These are phyloP conservation scores for Neurospora sp. DNA, from an alignment of 2,329 filamentous ascomycete species.

Conservation along the genomic window DNA sequence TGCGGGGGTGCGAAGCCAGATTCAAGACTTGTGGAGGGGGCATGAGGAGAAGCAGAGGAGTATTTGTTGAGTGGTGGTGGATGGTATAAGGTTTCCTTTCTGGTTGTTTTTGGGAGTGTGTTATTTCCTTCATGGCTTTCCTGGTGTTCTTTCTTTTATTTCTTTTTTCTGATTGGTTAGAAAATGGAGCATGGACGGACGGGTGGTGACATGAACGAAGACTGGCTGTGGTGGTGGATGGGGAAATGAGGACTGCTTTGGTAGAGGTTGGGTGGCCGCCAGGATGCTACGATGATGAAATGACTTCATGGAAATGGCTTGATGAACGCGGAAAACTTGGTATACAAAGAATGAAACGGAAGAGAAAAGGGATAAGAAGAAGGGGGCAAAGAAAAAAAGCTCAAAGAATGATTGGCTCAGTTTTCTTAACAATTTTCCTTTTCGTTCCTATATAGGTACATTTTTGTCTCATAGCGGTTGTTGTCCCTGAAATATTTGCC, in stretches of 20 bases:
- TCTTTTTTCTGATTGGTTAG: not conserved
- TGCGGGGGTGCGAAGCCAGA: conserved; percentile 51
- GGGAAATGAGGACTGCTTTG: not conserved
- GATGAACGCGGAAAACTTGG: not conserved
- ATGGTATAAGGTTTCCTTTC: not conserved
- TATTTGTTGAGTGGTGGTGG: conserved; percentile 19
- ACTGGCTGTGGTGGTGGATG: not conserved
- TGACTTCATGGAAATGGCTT: not conserved
- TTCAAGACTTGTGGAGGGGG: conserved; percentile 34
- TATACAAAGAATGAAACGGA: not conserved
- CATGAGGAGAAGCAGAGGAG: conserved; percentile 31
- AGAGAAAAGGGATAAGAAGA: not conserved
- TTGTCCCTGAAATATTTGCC: not conserved
- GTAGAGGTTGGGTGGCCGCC: not conserved
- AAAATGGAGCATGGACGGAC: not conserved
- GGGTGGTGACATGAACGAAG: not conserved
- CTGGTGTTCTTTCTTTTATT: not conserved
- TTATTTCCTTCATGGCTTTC: conserved; percentile 1
- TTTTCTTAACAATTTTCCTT: not conserved
- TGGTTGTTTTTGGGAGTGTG: not conserved
- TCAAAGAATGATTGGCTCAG: not conserved
- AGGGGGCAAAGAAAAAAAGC: not conserved
- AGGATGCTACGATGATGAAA: not conserved
- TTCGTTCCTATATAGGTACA: not conserved
- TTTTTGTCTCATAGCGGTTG: not conserved